These are phyloP conservation scores for Alopecurus myosuroides DNA, from an alignment of 176 grass and related monocot genomes.

Conservation along the genomic window DNA sequence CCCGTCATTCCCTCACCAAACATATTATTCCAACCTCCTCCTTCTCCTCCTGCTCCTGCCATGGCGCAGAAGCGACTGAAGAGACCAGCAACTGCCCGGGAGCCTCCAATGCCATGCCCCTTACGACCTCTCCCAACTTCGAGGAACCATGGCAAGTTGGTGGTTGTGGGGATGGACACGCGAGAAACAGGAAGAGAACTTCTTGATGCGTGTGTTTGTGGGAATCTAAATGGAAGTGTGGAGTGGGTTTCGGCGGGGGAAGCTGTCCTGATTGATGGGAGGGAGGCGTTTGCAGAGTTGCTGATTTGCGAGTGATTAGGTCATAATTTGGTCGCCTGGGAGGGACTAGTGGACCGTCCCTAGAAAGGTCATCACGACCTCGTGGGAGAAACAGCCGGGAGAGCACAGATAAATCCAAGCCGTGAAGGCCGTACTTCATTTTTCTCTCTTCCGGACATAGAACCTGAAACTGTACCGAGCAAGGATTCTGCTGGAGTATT, in stretches of 20 bases:
- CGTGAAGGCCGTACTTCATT: no score
- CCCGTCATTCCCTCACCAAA: constrained; percentile 4
- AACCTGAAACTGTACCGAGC: no score
- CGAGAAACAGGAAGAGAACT: no score
- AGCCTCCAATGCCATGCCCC: constrained; percentile 75
- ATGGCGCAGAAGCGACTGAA: constrained; percentile 46
- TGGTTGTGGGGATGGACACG: not conserved
- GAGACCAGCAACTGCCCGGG: constrained; percentile 39
- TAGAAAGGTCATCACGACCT: no score
- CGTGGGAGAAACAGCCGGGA: no score
- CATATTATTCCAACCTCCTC: constrained; percentile 13
- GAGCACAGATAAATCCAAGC: no score
- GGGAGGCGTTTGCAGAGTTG: constrained; percentile 33
- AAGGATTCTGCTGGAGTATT: no score
- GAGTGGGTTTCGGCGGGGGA: no score
- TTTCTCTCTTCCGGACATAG: no score
- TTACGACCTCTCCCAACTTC: not conserved
- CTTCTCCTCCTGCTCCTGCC: constrained; percentile 20
- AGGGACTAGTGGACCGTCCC: not conserved
- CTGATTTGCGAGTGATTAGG: constrained; percentile 45
- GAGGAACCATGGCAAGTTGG: constrained; percentile 2
- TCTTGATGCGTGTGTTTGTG: no score
- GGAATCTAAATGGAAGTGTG: no score
- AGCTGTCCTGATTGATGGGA: no score
- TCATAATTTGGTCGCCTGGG: constrained; percentile 44